phyloP scores from a whole-genome alignment of 257 asterid genomes.

The Nicotiana knightiana region DNA sequence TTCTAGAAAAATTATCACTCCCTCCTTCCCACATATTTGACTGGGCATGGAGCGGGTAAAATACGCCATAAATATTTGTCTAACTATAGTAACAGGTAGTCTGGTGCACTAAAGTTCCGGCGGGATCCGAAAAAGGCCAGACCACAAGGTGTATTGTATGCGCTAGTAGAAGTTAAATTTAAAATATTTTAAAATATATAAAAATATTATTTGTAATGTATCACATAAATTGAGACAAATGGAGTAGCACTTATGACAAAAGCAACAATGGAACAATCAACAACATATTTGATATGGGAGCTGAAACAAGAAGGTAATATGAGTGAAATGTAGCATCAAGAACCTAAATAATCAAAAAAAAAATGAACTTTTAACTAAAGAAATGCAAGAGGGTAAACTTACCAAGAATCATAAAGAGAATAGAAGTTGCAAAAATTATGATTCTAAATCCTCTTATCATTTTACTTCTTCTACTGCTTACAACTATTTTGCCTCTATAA shows the following conservation, averaged over 20 bases:
- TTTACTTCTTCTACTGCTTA: neutral
- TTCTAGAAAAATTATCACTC: no score
- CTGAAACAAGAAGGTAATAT: neutral
- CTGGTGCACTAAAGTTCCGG: no score
- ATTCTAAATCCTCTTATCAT: conserved; percentile 40
- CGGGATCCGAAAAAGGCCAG: no score
- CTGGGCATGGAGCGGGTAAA: no score
- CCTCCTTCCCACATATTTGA: no score
- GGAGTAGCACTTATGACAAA: neutral
- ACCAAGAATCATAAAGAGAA: conserved; percentile 54
- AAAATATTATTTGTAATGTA: no score
- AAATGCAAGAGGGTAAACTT: conserved; percentile 11
- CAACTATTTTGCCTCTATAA: neutral
- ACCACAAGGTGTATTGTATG: no score
- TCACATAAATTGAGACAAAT: no score
- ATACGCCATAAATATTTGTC: no score
- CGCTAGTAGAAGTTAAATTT: no score
- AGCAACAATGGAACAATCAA: neutral
- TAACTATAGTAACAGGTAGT: no score
- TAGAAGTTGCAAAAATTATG: conserved; percentile 27
- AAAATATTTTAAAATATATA: no score
- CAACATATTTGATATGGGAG: neutral
- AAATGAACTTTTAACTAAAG: neutral
- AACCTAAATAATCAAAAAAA: neutral
- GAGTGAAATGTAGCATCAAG: neutral